Evolutionary conservation across 2,329 filamentous ascomycete genomes (phyloP).

Genomic region (Colletotrichum sojae): DNA sequence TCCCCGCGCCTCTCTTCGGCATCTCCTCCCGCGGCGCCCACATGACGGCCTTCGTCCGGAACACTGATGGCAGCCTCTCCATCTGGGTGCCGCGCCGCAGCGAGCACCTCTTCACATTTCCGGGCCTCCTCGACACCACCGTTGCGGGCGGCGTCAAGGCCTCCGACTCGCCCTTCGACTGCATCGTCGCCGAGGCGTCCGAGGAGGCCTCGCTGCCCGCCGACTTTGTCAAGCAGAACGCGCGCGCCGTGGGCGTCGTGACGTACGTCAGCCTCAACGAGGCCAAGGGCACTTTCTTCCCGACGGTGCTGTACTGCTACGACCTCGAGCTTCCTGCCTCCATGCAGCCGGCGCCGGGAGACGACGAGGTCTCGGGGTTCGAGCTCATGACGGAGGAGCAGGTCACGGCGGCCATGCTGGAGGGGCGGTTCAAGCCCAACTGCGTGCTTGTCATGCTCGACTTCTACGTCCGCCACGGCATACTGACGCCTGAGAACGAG

Average conservation of each 20-base stretch:
- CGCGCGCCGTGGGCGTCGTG: constrained; percentile 50
- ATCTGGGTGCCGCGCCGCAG: constrained; percentile 82
- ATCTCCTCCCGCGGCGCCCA: constrained; percentile 77
- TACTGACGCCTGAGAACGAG: constrained; percentile 81
- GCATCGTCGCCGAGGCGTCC: constrained; percentile 77
- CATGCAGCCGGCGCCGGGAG: constrained; percentile 75
- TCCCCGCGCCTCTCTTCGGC: constrained; percentile 75
- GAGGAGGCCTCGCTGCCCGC: constrained; percentile 74
- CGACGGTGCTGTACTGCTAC: constrained; percentile 75
- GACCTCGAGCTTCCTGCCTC: constrained; percentile 76
- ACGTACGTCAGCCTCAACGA: constrained; percentile 45
- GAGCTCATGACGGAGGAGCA: constrained; percentile 73
- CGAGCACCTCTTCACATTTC: constrained; percentile 78
- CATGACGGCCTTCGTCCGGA: constrained; percentile 72
- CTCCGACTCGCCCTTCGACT: constrained; percentile 75
- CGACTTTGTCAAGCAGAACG: constrained; percentile 45
- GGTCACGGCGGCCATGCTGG: constrained; percentile 73
- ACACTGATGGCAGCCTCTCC: constrained; percentile 60
- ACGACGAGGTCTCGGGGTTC: constrained; percentile 86
- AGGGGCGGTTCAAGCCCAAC: constrained; percentile 87
- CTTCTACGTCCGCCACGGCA: constrained; percentile 84
- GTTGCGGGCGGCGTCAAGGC: constrained; percentile 84
- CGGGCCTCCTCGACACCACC: constrained; percentile 82
- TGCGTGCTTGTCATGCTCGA: constrained; percentile 84
- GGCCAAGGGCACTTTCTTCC: constrained; percentile 43